Evolutionary conservation across 805 yeast genomes (phyloP).

Genomic region (Wickerhamiella hasegawae): DNA sequence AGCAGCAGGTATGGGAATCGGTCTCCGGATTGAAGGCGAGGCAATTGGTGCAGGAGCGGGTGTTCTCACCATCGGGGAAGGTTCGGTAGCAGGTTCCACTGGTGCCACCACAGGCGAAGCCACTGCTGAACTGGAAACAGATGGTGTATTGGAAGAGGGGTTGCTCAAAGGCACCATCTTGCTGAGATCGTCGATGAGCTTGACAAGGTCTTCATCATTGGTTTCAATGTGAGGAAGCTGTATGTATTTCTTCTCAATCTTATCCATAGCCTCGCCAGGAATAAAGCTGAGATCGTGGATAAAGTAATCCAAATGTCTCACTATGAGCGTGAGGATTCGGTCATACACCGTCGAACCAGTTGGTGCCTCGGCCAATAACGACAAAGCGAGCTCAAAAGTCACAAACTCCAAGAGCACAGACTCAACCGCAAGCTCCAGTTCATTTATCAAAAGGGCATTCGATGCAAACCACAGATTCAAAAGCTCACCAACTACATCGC

Average conservation of each 20-base stretch:
- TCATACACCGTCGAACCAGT: constrained; percentile 1
- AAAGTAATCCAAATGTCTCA: constrained; percentile 7
- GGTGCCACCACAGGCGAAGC: neutral
- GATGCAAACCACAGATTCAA: constrained; percentile 12
- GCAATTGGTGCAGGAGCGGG: no score
- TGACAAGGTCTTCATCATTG: constrained; percentile 2
- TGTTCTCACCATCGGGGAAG: no score
- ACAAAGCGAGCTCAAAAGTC: constrained; percentile 8
- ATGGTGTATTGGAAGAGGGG: neutral
- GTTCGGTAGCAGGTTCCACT: no score
- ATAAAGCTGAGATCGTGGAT: constrained; percentile 1
- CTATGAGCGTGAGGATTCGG: constrained; percentile 1
- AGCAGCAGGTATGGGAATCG: no score
- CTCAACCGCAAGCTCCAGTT: constrained; percentile 9
- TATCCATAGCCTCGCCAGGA: neutral
- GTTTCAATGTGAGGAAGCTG: neutral
- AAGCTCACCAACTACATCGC: constrained; percentile 2
- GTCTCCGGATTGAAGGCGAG: no score
- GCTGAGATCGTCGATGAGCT: constrained; percentile 1
- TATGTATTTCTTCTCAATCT: constrained; percentile 4
- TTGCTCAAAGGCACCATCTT: neutral
- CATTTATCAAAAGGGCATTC: constrained; percentile 11
- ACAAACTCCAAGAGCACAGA: constrained; percentile 8
- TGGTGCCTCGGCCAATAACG: constrained; percentile 5
- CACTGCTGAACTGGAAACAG: neutral